phyloP scores from a whole-genome alignment of 345 rosid genomes.

The Cardamine resedifolia region DNA sequence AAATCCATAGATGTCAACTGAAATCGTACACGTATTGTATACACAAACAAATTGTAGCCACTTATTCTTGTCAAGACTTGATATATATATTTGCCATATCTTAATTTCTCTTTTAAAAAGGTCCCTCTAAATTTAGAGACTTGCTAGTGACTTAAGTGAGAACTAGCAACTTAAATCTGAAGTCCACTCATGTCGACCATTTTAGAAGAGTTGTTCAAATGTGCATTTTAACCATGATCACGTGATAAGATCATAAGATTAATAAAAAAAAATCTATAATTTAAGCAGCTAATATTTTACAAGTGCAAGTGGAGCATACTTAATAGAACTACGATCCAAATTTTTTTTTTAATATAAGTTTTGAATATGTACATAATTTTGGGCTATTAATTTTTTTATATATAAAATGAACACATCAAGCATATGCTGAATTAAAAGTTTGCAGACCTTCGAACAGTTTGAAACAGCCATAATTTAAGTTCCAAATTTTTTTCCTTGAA shows the following conservation, averaged over 20 bases:
- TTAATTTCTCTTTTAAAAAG: background rate
- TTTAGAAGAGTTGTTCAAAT: background rate
- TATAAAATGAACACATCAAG: background rate
- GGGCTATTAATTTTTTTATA: background rate
- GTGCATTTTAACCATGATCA: background rate
- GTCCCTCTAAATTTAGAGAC: background rate
- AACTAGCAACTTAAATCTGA: background rate
- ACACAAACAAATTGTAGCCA: conserved; percentile 21
- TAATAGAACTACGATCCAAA: background rate
- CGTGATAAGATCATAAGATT: background rate
- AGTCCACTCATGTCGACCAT: background rate
- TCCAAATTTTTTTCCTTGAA: background rate
- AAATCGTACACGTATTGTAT: conserved; percentile 10
- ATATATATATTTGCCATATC: background rate
- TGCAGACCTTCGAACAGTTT: background rate
- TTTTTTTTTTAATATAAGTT: too few species aligned
- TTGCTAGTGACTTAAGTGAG: background rate
- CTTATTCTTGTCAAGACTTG: conserved; percentile 12
- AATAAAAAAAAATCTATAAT: background rate
- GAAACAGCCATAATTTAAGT: background rate
- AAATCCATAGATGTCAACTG: conserved; percentile 30
- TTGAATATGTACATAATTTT: too few species aligned
- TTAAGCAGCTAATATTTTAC: background rate
- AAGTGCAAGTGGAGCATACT: background rate
- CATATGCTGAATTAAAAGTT: background rate